These are phyloP conservation scores for Chalciporus piperatus DNA, from an alignment of 768 basidiomycete species.

Conservation along the genomic window DNA sequence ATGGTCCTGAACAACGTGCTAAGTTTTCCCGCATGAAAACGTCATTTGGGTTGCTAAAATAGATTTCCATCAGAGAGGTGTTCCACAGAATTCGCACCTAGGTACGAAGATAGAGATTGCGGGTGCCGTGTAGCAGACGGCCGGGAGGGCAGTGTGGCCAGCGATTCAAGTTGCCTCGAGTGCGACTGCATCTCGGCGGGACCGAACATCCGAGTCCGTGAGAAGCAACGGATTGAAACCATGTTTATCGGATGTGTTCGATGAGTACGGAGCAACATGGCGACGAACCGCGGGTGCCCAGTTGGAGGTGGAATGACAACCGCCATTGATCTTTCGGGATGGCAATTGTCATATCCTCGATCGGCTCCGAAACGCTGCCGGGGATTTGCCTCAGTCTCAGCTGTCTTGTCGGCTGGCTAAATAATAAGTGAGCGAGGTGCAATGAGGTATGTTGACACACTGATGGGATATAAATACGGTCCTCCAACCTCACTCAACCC, in stretches of 20 bases:
- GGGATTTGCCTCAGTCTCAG: neutral
- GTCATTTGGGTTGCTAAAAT: neutral
- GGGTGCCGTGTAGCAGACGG: neutral
- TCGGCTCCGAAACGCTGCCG: neutral
- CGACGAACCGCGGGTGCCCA: no score
- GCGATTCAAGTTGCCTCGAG: neutral
- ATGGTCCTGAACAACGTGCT: neutral
- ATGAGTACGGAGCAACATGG: no score
- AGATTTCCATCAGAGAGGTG: conserved; percentile 2
- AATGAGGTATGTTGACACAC: no score
- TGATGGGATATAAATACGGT: neutral
- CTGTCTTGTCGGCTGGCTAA: no score
- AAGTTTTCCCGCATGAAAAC: neutral
- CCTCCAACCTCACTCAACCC: no score
- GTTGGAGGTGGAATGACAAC: no score
- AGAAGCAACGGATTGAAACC: neutral
- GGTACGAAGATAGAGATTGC: neutral
- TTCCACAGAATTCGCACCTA: neutral
- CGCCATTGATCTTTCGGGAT: no score
- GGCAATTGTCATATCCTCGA: no score
- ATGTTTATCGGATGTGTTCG: neutral
- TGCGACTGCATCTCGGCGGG: neutral
- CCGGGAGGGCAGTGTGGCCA: neutral
- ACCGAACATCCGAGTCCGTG: conserved; percentile 3
- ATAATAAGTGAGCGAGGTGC: no score